Evolutionary conservation across 164 flowering plant species (phyloP).

Genomic region (Taxillus chinensis): DNA sequence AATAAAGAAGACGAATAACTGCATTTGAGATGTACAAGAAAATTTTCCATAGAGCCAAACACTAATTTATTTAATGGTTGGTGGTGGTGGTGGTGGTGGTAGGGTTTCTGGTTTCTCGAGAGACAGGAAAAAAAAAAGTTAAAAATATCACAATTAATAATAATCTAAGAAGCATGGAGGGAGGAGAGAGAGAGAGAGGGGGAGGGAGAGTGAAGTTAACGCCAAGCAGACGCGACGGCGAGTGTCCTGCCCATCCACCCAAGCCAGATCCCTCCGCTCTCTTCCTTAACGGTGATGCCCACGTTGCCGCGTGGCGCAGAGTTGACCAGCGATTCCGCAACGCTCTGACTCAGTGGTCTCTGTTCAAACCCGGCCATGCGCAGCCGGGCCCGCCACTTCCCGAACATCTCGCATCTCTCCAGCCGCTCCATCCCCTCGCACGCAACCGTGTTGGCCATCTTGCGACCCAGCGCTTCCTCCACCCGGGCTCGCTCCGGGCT

Average conservation of each 20-base stretch:
- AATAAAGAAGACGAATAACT: too few relatives aligned
- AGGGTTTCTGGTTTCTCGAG: conserved; percentile 1
- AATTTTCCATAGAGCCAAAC: conserved; percentile 16
- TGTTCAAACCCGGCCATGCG: conserved; percentile 84
- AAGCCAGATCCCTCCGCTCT: conserved; percentile 57
- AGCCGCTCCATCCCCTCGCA: conserved; percentile 80
- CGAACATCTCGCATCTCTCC: conserved; percentile 82
- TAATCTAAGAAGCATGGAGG: conserved; percentile 7
- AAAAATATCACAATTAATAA: conserved; percentile 11
- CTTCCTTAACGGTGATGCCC: conserved; percentile 57
- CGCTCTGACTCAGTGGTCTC: conserved; percentile 31
- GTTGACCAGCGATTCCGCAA: conserved; percentile 42
- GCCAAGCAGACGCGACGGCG: conserved; percentile 89
- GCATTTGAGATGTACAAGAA: neutral
- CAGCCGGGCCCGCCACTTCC: conserved; percentile 95
- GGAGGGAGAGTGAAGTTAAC: conserved; percentile 30
- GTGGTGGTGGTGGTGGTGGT: conserved; percentile 4
- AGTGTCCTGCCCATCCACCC: conserved; percentile 81
- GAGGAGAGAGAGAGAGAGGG: too few relatives aligned
- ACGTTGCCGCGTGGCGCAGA: conserved; percentile 34
- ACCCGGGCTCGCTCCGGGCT: conserved; percentile 30
- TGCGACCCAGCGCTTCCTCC: conserved; percentile 62
- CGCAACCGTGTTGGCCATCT: conserved; percentile 55
- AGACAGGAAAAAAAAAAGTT: conserved; percentile 5
- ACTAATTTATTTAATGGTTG: conserved; percentile 4